Evolutionary conservation across 2,329 filamentous ascomycete genomes (phyloP).

Genomic region (Cordyceps farinosa): DNA sequence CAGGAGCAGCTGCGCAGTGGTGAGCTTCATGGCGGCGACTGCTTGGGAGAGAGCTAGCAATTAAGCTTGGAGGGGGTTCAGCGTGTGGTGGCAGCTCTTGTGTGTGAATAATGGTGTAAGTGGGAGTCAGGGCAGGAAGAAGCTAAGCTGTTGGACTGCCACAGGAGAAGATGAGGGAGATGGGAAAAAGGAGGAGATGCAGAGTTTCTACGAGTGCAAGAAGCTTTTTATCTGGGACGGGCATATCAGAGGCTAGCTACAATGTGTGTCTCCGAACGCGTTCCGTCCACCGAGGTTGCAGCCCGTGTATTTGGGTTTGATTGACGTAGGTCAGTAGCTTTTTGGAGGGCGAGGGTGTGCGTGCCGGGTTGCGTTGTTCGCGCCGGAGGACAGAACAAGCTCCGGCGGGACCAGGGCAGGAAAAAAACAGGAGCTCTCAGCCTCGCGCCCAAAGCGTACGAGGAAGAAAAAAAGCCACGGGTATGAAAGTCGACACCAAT

Average conservation of each 20-base stretch:
- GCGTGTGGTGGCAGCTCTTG: not conserved
- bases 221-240: conserved; percentile 7
- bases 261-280: not conserved
- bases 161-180: not conserved
- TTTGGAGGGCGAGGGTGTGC: not conserved
- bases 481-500: not conserved
- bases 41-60: not conserved
- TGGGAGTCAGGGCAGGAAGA: not conserved
- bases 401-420: not conserved
- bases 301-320: not conserved
- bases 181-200: no score
- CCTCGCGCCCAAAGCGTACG: no score
- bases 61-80: not conserved
- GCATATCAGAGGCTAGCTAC: not conserved
- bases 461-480: not conserved
- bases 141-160: not conserved
- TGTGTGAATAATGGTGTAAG: not conserved
- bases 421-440: no score
- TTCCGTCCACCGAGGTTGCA: not conserved
- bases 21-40: conserved; percentile 26
- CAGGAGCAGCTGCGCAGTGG: conserved; percentile 27
- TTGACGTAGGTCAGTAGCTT: not conserved
- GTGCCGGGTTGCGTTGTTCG: not conserved
- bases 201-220: not conserved
- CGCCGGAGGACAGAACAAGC: conserved; percentile 11